phyloP scores from a whole-genome alignment of 208 protist genomes.

The Crithidia sp. region DNA sequence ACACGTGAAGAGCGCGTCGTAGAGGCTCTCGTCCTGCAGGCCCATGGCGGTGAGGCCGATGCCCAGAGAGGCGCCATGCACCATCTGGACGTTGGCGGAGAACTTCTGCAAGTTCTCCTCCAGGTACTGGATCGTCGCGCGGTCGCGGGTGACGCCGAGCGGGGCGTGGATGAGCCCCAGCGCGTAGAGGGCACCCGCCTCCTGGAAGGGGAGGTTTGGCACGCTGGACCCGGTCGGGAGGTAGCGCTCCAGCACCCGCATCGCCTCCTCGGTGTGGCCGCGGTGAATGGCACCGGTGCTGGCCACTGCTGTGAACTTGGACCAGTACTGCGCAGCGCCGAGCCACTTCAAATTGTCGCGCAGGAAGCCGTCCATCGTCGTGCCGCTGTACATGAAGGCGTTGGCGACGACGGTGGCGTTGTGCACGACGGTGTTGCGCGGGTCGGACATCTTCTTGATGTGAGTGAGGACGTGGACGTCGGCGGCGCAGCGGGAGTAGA shows the following conservation, averaged over 20 bases:
- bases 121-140: conserved; percentile 84
- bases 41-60: conserved; percentile 94
- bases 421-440: conserved; percentile 85
- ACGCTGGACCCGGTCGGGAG: conserved; percentile 79
- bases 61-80: conserved; percentile 98
- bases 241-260: conserved; percentile 93
- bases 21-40: conserved; percentile 90
- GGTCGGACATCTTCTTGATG: conserved; percentile 93
- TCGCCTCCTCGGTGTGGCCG: conserved; percentile 91
- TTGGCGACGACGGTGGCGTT: conserved; percentile 96
- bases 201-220: conserved; percentile 89
- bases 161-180: conserved; percentile 98
- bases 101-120: conserved; percentile 69
- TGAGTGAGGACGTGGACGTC: conserved; percentile 96
- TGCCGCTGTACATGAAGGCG: conserved; percentile 98
- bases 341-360: conserved; percentile 98
- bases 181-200: conserved; percentile 98
- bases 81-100: conserved; percentile 87
- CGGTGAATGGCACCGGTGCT: conserved; percentile 97
- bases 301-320: conserved; percentile 97
- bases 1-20: conserved; percentile 95
- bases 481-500: conserved; percentile 94
- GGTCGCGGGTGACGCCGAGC: conserved; percentile 88
- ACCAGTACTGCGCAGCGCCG: conserved; percentile 95
- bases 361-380: conserved; percentile 98